Conservation (phyloP, 768 basidiomycete species). For the Antrodiella citrinella region DNA sequence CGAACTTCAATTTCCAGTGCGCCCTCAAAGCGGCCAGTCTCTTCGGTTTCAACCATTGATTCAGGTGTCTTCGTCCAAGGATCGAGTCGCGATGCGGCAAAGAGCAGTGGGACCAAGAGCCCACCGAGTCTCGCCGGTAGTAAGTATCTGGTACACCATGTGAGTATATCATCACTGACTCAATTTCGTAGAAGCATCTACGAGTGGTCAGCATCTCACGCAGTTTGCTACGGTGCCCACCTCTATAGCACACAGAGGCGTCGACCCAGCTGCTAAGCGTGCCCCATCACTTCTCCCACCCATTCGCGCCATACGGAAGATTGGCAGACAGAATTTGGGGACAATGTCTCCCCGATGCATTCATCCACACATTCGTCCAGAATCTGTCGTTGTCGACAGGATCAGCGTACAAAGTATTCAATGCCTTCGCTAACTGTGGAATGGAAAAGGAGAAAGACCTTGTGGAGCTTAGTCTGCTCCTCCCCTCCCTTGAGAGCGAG, state of each 20-base stretch:
- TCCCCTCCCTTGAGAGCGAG: neutral
- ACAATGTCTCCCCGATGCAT: neutral
- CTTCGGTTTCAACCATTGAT: too few relatives aligned
- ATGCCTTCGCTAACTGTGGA: neutral
- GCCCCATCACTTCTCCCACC: too few relatives aligned
- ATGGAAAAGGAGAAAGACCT: neutral
- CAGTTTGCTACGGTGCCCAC: neutral
- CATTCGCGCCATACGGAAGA: too few relatives aligned
- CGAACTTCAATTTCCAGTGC: too few relatives aligned
- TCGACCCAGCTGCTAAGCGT: too few relatives aligned
- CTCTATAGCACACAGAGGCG: neutral
- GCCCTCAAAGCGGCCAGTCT: too few relatives aligned
- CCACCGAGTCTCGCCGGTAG: neutral
- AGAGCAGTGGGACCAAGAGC: too few relatives aligned
- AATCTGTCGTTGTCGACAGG: neutral
- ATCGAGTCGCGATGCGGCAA: too few relatives aligned
- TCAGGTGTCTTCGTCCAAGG: too few relatives aligned
- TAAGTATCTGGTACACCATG: too few relatives aligned
- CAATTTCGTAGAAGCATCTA: too few relatives aligned
- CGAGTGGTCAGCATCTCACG: neutral
- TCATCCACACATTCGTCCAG: neutral
- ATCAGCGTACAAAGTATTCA: neutral
- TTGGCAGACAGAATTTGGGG: neutral
- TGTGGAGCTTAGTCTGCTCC: neutral
- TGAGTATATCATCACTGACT: too few relatives aligned